These are phyloP conservation scores for Rhododendron vialii DNA, from an alignment of 148 eudicot genomes.

Conservation along the genomic window DNA sequence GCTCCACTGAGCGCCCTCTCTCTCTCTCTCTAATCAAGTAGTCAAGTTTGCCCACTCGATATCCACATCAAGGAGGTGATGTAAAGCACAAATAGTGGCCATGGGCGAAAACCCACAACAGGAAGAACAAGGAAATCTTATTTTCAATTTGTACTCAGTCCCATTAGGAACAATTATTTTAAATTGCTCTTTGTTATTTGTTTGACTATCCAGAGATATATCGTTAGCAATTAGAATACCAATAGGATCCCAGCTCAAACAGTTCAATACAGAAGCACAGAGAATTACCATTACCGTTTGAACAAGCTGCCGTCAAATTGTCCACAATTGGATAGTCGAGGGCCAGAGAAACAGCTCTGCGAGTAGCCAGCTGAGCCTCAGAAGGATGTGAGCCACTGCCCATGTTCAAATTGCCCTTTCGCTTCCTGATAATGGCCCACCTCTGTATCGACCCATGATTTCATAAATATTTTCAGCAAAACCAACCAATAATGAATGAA, in stretches of 20 bases:
- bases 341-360: slow-evolving; percentile 60
- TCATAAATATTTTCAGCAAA: slow-evolving; percentile 3
- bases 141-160: not conserved
- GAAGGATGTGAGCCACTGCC: slow-evolving; percentile 42
- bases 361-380: slow-evolving; percentile 53
- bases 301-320: slow-evolving; percentile 21
- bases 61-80: not conserved
- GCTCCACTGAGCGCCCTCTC: not conserved
- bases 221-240: not conserved
- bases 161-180: not conserved
- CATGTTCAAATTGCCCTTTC: slow-evolving; percentile 25
- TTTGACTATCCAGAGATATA: not conserved
- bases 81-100: not conserved
- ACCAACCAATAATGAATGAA: not conserved
- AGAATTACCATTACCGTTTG: slow-evolving; percentile 19
- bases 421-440: slow-evolving; percentile 64
- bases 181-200: not conserved
- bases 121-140: not conserved
- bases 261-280: slow-evolving; percentile 5
- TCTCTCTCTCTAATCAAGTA: not conserved
- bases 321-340: slow-evolving; percentile 39
- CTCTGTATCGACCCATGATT: slow-evolving; percentile 47
- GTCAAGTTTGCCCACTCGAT: slow-evolving; percentile 7
- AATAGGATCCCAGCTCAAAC: not conserved
- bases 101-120: not conserved